Evolutionary conservation across 1,139 yeast genomes (phyloP), one percentile per base, ranked within the genome.

Genomic region (Kurtzmaniella quercitrusa): DNA sequence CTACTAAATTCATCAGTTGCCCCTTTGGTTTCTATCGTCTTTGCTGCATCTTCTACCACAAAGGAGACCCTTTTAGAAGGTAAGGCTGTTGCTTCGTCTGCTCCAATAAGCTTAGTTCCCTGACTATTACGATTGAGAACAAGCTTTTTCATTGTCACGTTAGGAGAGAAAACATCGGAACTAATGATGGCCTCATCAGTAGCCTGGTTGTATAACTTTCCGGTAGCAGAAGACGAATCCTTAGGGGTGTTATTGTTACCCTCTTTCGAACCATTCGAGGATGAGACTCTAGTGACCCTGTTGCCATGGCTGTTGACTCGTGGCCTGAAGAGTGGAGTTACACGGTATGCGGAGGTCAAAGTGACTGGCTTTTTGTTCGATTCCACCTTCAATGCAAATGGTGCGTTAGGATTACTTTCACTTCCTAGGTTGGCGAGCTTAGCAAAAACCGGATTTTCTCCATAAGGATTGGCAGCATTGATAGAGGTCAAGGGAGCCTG

Each of bases 141-240:
- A 44, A 84, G 66, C 46, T 76, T 75, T 40, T 81, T 78, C 47
- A 81, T 73, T 44, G 75, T 77, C 34, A 71, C 66, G 41, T 79
- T 77, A 21, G 89, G 89, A 3, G 84, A 76, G 59, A 86, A 86
- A 5, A 86, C 81, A 43, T 80, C 86, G n/a, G 88, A 78, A 2
- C 84, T 70, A 47, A 85, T 61, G 45, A 87, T 83, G 2, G 88
- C 82, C 40, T 77, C 74, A 59, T 85, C 93, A 3, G 85, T 76
- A 30, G 66, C 62, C n/a, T 58, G 49, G 8, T 59, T 54, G 44
- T 65, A 61, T 19, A 64, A 43, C 5, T 34, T 48, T 35, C 50
- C 55, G 2, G 19, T 9, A 3, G 37, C 12, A 15, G 41, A 21
- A 3, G 16, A n/a, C 3, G 36, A 20, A 16, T 12, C 18, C 14